phyloP scores from a whole-genome alignment of 2,329 filamentous ascomycete genomes.

The Atkinsonella hypoxylon region DNA sequence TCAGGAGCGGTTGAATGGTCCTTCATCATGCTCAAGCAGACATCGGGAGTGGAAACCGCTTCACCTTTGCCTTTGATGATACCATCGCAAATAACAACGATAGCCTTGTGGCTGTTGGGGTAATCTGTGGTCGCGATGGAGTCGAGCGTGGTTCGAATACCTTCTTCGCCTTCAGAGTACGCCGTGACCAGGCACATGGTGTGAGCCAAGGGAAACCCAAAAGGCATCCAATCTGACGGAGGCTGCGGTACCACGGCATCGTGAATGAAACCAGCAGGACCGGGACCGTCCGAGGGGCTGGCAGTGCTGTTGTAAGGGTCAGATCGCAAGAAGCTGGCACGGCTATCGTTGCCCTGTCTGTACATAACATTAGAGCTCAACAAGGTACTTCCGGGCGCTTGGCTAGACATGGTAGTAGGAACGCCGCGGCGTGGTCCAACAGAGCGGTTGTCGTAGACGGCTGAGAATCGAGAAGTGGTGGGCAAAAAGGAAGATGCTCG shows the following conservation, averaged over 20 bases:
- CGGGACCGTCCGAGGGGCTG: slow-evolving; percentile 53
- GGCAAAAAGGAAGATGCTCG: slow-evolving; percentile 76
- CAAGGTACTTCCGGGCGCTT: slow-evolving; percentile 62
- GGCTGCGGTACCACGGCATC: slow-evolving; percentile 93
- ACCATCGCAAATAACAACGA: slow-evolving; percentile 93
- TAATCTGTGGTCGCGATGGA: slow-evolving; percentile 97
- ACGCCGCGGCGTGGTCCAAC: slow-evolving; percentile 36
- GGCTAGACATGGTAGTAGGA: slow-evolving; percentile 93
- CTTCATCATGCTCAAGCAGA: slow-evolving; percentile 86
- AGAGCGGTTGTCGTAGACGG: slow-evolving; percentile 59
- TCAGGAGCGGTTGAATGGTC: slow-evolving; percentile 70
- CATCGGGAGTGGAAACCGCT: slow-evolving; percentile 74
- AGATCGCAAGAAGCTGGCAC: slow-evolving; percentile 51
- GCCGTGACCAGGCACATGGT: slow-evolving; percentile 89
- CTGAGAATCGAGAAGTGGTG: slow-evolving; percentile 88
- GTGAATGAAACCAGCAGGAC: slow-evolving; percentile 90
- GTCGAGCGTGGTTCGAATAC: slow-evolving; percentile 85
- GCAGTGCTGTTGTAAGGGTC: slow-evolving; percentile 44
- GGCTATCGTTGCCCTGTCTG: slow-evolving; percentile 50
- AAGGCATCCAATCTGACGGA: slow-evolving; percentile 93
- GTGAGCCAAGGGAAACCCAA: slow-evolving; percentile 89
- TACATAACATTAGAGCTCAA: slow-evolving; percentile 63
- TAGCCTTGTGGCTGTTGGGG: slow-evolving; percentile 96
- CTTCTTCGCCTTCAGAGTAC: slow-evolving; percentile 91
- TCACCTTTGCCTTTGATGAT: slow-evolving; percentile 96